phyloP scores from a whole-genome alignment of 495 filamentous ascomycete species.

The Penicillium angulare region DNA sequence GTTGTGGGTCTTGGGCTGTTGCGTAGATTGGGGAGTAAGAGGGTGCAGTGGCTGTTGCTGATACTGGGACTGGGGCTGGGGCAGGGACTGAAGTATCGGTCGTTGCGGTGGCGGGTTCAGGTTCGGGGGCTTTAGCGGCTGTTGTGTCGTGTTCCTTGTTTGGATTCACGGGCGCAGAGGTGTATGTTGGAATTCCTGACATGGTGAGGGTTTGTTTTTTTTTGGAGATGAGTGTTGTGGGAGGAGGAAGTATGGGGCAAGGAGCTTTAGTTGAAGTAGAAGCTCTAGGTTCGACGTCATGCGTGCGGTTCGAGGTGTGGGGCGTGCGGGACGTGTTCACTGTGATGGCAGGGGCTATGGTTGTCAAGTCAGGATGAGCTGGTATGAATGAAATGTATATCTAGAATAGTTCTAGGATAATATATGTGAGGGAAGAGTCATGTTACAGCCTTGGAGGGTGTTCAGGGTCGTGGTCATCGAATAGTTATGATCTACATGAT shows the following conservation, averaged over 20 bases:
- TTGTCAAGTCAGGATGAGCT: too few species aligned
- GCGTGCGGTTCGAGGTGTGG: too few species aligned
- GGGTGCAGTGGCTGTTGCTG: conserved; percentile 36
- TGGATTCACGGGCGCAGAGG: conserved; percentile 56
- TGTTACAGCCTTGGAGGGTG: too few species aligned
- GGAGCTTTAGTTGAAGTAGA: too few species aligned
- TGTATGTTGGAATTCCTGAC: conserved; percentile 59
- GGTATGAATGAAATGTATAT: too few species aligned
- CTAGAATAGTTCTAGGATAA: too few species aligned
- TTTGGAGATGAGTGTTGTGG: not conserved
- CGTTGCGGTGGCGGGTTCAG: conserved; percentile 45
- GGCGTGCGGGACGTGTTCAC: too few species aligned
- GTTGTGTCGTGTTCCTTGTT: conserved; percentile 24
- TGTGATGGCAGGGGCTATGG: too few species aligned
- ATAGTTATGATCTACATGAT: too few species aligned
- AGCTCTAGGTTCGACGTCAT: too few species aligned
- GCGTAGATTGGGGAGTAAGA: conserved; percentile 45
- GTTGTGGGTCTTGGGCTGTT: conserved; percentile 34
- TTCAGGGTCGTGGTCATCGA: too few species aligned
- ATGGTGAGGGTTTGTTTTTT: not conserved
- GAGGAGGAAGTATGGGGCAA: not conserved
- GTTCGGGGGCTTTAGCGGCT: conserved; percentile 9
- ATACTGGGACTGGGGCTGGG: conserved; percentile 19
- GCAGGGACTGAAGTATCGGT: conserved; percentile 18
- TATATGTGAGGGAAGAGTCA: too few species aligned